Evolutionary conservation across 495 filamentous ascomycete species (phyloP), one percentile per base, ranked within the genome.

Genomic region (Xylaria venustula): DNA sequence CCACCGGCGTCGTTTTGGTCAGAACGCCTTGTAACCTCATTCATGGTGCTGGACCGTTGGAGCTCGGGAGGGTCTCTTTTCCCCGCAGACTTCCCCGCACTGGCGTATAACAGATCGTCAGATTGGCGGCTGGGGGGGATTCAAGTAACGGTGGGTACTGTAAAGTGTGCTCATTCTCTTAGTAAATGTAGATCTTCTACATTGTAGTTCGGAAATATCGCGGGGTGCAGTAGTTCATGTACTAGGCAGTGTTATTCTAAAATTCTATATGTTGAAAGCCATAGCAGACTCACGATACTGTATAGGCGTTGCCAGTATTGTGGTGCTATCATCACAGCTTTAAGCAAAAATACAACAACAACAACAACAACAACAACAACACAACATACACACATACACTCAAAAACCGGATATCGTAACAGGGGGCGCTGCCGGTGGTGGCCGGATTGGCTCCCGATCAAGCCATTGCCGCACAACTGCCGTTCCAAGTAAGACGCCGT

Each of bases 381-480:
- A n/a, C n/a, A n/a, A n/a, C n/a, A n/a, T n/a, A n/a, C n/a, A n/a
- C n/a, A n/a, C n/a, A n/a, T n/a, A n/a, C n/a, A n/a, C n/a, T n/a
- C n/a, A 42, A 57, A 47, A 34, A 47, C 11, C 42, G 54, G 42
- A 7, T 30, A 30, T 25, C 54, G 30, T 22, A 47, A 22, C 54
- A 57, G 42, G 54, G 54, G 22, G 19, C n/a, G 53, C 54, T 26
- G 8, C 25, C 20, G 41, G 28, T n/a, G 12, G 23, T 47, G 47
- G 9, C 54, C 54, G n/a, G n/a, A 57, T 57, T 57, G 40, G 46
- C 46, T 50, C 23, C 32, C 19, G 17, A 22, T 12, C 20, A 42
- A 51, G 56, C 56, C 56, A 59, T 22, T 42, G 42, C 56, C 56
- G 30, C 32, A 51, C 46, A 59, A 59, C 56, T 59, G 46, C 56